phyloP scores from a whole-genome alignment of 257 asterid species.

The Hygrophila difformis region DNA sequence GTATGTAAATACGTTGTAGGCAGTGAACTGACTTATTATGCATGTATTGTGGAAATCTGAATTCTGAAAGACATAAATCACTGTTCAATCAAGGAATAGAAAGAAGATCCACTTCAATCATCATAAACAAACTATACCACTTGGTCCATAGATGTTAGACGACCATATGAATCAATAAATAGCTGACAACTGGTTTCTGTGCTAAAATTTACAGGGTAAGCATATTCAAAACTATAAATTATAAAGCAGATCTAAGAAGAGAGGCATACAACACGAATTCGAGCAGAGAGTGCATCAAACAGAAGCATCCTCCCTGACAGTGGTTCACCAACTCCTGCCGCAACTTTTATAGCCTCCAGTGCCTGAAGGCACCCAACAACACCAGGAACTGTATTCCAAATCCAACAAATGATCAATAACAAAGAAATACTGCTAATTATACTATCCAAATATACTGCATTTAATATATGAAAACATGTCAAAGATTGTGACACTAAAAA shows the following conservation, averaged over 20 bases:
- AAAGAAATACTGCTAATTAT: neutral
- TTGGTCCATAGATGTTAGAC: neutral
- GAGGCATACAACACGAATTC: conserved; percentile 63
- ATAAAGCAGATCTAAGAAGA: neutral
- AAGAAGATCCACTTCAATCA: no score
- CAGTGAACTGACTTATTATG: no score
- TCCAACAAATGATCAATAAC: neutral
- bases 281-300: conserved; percentile 72
- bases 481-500: no score
- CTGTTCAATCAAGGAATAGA: no score
- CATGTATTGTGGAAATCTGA: no score
- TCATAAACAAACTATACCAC: neutral
- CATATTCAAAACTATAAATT: no score
- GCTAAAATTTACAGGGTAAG: neutral
- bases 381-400: conserved; percentile 67
- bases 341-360: conserved; percentile 86
- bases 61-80: no score
- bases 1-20: no score
- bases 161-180: neutral
- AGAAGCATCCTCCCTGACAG: conserved; percentile 87
- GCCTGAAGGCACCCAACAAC: conserved; percentile 95
- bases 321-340: conserved; percentile 76
- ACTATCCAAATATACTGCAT: neutral
- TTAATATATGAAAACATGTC: no score
- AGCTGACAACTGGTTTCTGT: neutral